Evolutionary conservation across 108 stramenopile genomes (phyloP).

Genomic region (Phaeodactylum tricornutum): DNA sequence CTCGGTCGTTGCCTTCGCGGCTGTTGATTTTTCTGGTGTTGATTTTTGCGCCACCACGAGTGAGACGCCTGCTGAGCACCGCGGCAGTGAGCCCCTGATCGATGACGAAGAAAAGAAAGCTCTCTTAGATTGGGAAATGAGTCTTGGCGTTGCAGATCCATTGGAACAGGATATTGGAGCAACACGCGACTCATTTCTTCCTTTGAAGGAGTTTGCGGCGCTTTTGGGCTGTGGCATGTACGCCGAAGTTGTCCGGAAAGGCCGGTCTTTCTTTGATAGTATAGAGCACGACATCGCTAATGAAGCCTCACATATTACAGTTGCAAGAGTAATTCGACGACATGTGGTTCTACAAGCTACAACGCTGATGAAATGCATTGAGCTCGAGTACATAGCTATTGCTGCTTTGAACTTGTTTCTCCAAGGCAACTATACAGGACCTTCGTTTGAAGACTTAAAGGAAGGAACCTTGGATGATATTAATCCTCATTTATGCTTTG

Average conservation of each 20-base stretch:
- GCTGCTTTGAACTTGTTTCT: constrained; percentile 77
- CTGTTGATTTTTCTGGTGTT: constrained; percentile 53
- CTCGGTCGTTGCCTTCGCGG: constrained; percentile 43
- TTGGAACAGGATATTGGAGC: too few species aligned
- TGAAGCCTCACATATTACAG: constrained; percentile 3
- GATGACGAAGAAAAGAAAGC: background rate
- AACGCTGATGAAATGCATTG: constrained; percentile 24
- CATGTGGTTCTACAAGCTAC: constrained; percentile 18
- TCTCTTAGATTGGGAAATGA: constrained; percentile 2
- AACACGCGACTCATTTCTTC: constrained; percentile 4
- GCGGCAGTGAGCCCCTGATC: too few species aligned
- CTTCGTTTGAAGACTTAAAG: constrained; percentile 34
- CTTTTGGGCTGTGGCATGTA: constrained; percentile 38
- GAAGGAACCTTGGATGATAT: constrained; percentile 30
- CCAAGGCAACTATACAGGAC: constrained; percentile 81
- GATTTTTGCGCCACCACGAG: too few species aligned
- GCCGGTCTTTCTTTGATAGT: constrained; percentile 23
- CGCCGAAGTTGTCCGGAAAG: constrained; percentile 34
- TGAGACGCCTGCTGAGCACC: too few species aligned
- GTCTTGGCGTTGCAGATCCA: too few species aligned
- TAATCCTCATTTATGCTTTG: constrained; percentile 60
- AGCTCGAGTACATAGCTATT: constrained; percentile 52
- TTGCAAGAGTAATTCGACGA: constrained; percentile 27
- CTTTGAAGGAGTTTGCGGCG: constrained; percentile 10
- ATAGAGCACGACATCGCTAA: constrained; percentile 1